Evolutionary conservation across 495 filamentous ascomycete genomes (phyloP).

Genomic region (Hypoxylon intermedium): DNA sequence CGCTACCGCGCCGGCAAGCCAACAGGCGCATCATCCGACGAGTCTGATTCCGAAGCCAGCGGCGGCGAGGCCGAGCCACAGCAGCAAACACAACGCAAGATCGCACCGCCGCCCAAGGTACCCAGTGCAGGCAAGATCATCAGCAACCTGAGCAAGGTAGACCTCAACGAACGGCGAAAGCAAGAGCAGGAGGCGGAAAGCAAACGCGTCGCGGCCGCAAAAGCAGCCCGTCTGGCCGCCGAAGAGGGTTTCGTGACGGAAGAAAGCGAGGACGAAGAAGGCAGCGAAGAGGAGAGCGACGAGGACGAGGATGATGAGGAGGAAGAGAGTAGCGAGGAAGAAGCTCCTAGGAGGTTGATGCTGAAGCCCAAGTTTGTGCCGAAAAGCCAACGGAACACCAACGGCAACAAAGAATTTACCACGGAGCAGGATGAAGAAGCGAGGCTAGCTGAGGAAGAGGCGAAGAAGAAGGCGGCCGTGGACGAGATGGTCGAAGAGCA

Average conservation of each 20-base stretch:
- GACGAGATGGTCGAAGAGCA: slow-evolving; percentile 87
- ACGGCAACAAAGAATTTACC: slow-evolving; percentile 22
- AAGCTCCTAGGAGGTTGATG: slow-evolving; percentile 75
- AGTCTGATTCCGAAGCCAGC: slow-evolving; percentile 64
- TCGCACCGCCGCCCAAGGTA: slow-evolving; percentile 64
- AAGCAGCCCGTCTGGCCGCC: slow-evolving; percentile 56
- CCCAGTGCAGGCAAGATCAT: slow-evolving; percentile 65
- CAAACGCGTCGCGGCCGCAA: slow-evolving; percentile 51
- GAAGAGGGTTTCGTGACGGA: slow-evolving; percentile 83
- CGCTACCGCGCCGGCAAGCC: slow-evolving; percentile 89
- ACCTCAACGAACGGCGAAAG: slow-evolving; percentile 62
- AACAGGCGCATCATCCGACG: slow-evolving; percentile 68
- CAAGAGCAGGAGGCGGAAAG: slow-evolving; percentile 46
- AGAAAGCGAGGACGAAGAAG: slow-evolving; percentile 51
- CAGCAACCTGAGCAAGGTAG: slow-evolving; percentile 68
- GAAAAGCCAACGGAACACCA: slow-evolving; percentile 70
- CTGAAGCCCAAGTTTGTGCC: slow-evolving; percentile 91
- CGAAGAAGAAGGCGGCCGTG: slow-evolving; percentile 68
- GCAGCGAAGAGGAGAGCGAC: slow-evolving; percentile 41
- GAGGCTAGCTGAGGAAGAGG: slow-evolving; percentile 55
- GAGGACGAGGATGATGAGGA: slow-evolving; percentile 49
- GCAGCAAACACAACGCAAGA: slow-evolving; percentile 44
- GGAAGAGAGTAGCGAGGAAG: slow-evolving; percentile 69
- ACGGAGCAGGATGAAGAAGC: slow-evolving; percentile 41
- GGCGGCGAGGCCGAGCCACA: slow-evolving; percentile 55